Conservation (phyloP, 331 rosid species). For the Erythrophleum ivorense region DNA sequence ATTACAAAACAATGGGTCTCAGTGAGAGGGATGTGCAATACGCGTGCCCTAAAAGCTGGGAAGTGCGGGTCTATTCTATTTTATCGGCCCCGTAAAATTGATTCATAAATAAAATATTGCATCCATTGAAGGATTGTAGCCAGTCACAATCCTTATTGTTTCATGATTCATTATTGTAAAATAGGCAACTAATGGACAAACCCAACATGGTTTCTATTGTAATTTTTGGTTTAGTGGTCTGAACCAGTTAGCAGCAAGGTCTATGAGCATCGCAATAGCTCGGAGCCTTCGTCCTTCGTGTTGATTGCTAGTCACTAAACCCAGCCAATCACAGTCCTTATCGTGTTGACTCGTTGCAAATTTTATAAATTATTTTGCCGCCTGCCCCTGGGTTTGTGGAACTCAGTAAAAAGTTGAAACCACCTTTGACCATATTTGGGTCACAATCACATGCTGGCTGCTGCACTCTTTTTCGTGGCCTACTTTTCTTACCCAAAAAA, state of each 20-base stretch:
- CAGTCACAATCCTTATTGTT: background rate
- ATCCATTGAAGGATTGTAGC: background rate
- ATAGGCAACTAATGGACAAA: background rate
- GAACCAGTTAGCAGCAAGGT: slow-evolving; percentile 3
- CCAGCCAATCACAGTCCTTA: slow-evolving; percentile 39
- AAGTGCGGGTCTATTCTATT: background rate
- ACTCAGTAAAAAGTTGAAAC: slow-evolving; percentile 30
- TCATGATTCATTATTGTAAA: background rate
- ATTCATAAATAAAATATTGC: background rate
- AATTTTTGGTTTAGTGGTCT: background rate
- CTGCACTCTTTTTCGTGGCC: too few species aligned
- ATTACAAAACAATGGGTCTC: background rate
- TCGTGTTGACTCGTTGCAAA: background rate
- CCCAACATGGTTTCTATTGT: background rate
- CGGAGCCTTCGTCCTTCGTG: slow-evolving; percentile 27
- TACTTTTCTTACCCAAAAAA: too few species aligned
- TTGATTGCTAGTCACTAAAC: background rate
- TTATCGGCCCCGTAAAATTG: background rate
- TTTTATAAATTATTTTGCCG: slow-evolving; percentile 34
- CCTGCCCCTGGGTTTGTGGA: slow-evolving; percentile 50
- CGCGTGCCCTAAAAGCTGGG: slow-evolving; percentile 37
- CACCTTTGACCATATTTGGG: slow-evolving; percentile 13
- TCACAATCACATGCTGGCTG: background rate
- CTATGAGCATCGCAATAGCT: slow-evolving; percentile 10
- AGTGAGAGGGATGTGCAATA: background rate